These are phyloP conservation scores for Sarocladium strictum DNA, from an alignment of 2,329 filamentous ascomycete genomes.

Conservation along the genomic window DNA sequence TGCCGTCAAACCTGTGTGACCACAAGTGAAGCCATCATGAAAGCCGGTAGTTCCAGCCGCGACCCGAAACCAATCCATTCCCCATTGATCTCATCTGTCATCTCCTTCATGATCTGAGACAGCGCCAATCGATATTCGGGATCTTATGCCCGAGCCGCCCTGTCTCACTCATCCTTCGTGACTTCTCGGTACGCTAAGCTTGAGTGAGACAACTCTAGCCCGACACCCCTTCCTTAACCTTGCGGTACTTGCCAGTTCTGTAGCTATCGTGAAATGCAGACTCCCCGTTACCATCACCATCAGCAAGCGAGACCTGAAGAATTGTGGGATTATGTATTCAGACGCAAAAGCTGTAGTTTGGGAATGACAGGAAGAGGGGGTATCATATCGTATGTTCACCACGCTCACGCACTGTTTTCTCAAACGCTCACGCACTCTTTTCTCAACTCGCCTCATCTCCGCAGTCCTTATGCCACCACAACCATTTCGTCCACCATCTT, in stretches of 20 bases:
- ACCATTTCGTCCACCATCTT: conserved; percentile 41
- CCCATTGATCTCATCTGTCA: background rate
- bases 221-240: too few species aligned
- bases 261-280: too few species aligned
- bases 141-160: background rate
- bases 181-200: too few species aligned
- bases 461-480: conserved; percentile 25
- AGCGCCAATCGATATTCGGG: background rate
- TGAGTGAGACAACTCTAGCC: too few species aligned
- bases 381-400: background rate
- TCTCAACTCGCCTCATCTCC: background rate
- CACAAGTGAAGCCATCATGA: background rate
- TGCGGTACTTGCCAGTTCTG: too few species aligned
- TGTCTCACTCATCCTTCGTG: too few species aligned
- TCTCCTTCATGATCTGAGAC: background rate
- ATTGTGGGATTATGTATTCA: too few species aligned
- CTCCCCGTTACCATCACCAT: background rate
- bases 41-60: background rate
- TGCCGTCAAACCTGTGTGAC: too few species aligned
- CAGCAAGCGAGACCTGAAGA: too few species aligned
- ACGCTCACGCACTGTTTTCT: background rate
- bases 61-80: background rate
- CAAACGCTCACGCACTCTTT: background rate
- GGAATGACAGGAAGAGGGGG: background rate
- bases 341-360: background rate